These are phyloP conservation scores for Boeremia exigua DNA, from an alignment of 2,329 filamentous ascomycete species.

Conservation along the genomic window DNA sequence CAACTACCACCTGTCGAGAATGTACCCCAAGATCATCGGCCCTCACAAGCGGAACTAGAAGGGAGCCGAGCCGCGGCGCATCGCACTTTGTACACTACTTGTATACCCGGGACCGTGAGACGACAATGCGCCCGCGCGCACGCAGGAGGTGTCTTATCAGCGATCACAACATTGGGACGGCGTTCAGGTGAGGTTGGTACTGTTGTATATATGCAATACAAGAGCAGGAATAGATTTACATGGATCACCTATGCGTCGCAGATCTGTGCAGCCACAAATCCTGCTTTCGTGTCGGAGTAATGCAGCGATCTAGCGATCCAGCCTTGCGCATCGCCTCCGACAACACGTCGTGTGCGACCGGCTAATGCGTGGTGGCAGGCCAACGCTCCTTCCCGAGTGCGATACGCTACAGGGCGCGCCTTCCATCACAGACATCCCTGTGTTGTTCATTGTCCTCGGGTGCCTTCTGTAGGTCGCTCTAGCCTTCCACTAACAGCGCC, in stretches of 20 bases:
- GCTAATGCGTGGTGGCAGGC: conserved; percentile 1
- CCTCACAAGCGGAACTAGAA: conserved; percentile 68
- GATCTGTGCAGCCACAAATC: conserved; percentile 3
- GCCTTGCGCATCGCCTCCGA: conserved; percentile 1
- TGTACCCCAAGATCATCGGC: conserved; percentile 75
- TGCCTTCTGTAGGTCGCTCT: neutral
- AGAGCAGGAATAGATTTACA: conserved; percentile 10
- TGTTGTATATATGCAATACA: conserved; percentile 23
- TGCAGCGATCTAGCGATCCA: neutral
- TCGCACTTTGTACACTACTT: conserved; percentile 33
- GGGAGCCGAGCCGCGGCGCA: neutral
- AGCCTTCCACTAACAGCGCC: neutral
- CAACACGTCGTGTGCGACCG: conserved; percentile 8
- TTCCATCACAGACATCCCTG: neutral
- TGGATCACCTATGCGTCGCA: conserved; percentile 3
- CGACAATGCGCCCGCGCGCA: conserved; percentile 19
- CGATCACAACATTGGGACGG: conserved; percentile 25
- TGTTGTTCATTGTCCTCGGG: neutral
- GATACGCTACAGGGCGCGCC: neutral
- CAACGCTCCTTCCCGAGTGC: neutral
- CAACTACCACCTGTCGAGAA: conserved; percentile 87
- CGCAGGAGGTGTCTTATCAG: conserved; percentile 27
- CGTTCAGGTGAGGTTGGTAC: conserved; percentile 20
- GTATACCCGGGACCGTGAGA: conserved; percentile 26
- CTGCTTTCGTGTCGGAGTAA: neutral